phyloP scores from a whole-genome alignment of 768 basidiomycete genomes.

The Albatrellus ellisii region DNA sequence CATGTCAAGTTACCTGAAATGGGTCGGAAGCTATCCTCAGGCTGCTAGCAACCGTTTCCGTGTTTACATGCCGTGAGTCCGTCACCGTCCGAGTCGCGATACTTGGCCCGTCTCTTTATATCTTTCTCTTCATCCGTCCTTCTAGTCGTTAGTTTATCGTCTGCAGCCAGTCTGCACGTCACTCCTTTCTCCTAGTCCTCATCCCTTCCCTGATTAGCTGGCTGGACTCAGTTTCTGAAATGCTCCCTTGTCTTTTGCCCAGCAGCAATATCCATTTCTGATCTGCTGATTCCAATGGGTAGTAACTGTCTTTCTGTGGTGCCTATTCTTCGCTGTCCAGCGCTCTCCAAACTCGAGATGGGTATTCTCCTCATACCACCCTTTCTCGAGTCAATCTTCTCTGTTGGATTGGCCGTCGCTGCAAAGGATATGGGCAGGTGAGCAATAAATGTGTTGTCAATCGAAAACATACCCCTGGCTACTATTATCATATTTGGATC shows the following conservation, averaged over 20 bases:
- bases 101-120: neutral
- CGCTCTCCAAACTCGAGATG: slow-evolving; percentile 33
- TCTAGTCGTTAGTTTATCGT: no score
- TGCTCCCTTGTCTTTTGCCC: slow-evolving; percentile 18
- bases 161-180: slow-evolving; percentile 37
- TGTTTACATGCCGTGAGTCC: no score
- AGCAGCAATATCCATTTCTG: slow-evolving; percentile 10
- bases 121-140: neutral
- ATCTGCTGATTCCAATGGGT: slow-evolving; percentile 12
- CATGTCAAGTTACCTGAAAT: no score
- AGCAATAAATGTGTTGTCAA: slow-evolving; percentile 18
- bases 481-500: neutral
- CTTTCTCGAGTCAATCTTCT: slow-evolving; percentile 47
- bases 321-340: slow-evolving; percentile 57
- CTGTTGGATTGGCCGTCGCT: slow-evolving; percentile 35
- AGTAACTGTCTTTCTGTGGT: slow-evolving; percentile 53
- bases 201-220: slow-evolving; percentile 11
- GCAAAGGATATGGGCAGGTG: slow-evolving; percentile 37
- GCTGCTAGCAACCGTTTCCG: no score
- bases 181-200: slow-evolving; percentile 24
- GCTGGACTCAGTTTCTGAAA: slow-evolving; percentile 22
- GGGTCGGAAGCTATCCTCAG: no score
- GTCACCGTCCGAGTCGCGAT: neutral
- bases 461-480: neutral
- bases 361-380: slow-evolving; percentile 47